Conservation (phyloP, 1,139 yeast genomes). For the Pichiaceae sp. region DNA sequence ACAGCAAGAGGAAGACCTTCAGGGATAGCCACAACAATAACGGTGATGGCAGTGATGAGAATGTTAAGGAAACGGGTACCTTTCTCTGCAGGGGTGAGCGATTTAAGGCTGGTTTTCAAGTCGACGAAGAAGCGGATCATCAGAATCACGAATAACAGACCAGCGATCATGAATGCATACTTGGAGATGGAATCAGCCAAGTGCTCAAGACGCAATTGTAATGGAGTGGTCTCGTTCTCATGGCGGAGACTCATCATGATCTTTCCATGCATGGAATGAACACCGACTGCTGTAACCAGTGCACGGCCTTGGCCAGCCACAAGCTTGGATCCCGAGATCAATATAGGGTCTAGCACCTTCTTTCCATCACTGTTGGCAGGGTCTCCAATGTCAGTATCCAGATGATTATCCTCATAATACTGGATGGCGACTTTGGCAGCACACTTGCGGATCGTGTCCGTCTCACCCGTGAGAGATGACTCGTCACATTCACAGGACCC, state of each 20-base stretch:
- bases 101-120: conserved; percentile 37
- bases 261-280: conserved; percentile 81
- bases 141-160: conserved; percentile 66
- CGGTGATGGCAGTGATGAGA: conserved; percentile 82
- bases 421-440: conserved; percentile 44
- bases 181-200: conserved; percentile 92
- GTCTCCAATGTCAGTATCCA: conserved; percentile 44
- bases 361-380: neutral
- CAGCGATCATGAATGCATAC: conserved; percentile 82
- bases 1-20: conserved; percentile 97
- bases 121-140: conserved; percentile 72
- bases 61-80: conserved; percentile 81
- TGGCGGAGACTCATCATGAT: conserved; percentile 73
- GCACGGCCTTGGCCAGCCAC: conserved; percentile 83
- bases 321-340: conserved; percentile 87
- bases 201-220: conserved; percentile 72
- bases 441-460: conserved; percentile 65
- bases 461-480: conserved; percentile 89
- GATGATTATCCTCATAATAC: conserved; percentile 17
- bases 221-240: conserved; percentile 75
- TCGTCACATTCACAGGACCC: conserved; percentile 91
- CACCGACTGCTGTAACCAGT: conserved; percentile 85
- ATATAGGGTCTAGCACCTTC: conserved; percentile 57
- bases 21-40: conserved; percentile 95
- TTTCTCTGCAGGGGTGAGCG: conserved; percentile 56